Conservation (phyloP, 148 eudicot genomes). For the Silene latifolia region DNA sequence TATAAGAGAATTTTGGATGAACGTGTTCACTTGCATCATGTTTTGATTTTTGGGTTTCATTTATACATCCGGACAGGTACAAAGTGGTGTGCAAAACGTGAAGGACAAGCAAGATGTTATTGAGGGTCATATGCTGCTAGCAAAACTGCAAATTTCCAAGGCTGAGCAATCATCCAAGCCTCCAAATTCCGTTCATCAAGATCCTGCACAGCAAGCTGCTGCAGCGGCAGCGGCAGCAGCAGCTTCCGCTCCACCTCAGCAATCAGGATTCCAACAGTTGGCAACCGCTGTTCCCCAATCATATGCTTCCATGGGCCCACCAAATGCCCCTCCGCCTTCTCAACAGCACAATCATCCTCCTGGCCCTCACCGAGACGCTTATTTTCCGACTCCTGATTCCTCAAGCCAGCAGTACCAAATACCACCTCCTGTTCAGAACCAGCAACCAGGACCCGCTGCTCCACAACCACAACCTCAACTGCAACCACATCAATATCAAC, state of each 20-base stretch:
- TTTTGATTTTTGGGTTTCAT: constrained; percentile 9
- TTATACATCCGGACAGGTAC: constrained; percentile 46
- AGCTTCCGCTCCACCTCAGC: constrained; percentile 51
- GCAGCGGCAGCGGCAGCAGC: constrained; percentile 14
- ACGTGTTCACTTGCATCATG: not conserved
- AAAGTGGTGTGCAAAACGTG: constrained; percentile 53
- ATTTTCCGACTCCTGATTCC: constrained; percentile 44
- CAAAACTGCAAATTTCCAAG: constrained; percentile 54
- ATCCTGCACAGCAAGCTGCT: constrained; percentile 32
- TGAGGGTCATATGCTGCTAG: constrained; percentile 63
- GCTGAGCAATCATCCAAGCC: constrained; percentile 40
- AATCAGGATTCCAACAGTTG: constrained; percentile 42
- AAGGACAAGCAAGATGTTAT: constrained; percentile 80
- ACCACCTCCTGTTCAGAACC: constrained; percentile 49
- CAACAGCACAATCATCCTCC: constrained; percentile 39
- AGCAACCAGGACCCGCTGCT: constrained; percentile 31
- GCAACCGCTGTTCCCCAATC: constrained; percentile 36
- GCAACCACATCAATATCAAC: constrained; percentile 40
- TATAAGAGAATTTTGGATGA: not conserved
- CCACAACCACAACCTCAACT: constrained; percentile 27
- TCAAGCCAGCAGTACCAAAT: constrained; percentile 57
- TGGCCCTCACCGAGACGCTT: constrained; percentile 50
- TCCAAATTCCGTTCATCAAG: constrained; percentile 29
- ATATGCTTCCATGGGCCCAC: constrained; percentile 25
- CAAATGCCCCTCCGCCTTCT: constrained; percentile 41